Percentiles rank a stretch among this genome's conserved stretches.
These are phyloP conservation scores for Circinella minor DNA, from an alignment of 371 early-diverging fungal genomes.

Conservation along the genomic window DNA sequence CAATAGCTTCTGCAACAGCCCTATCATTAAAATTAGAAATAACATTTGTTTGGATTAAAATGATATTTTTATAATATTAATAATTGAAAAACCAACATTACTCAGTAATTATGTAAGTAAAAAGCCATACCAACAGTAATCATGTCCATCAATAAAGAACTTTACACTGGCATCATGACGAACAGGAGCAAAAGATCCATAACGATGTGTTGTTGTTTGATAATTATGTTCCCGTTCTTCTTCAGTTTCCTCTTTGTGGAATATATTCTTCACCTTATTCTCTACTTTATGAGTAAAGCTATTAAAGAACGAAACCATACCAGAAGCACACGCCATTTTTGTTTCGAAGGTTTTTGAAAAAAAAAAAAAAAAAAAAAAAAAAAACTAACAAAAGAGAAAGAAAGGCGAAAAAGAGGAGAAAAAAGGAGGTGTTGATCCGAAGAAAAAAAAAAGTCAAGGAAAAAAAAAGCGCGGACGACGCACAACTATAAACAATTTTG, in stretches of 20 bases:
- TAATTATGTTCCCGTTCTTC: conserved; percentile 38
- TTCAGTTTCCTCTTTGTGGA: conserved; percentile 23
- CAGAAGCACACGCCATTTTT: conserved; percentile 14
- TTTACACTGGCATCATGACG: conserved; percentile 69
- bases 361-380: background rate
- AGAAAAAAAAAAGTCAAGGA: background rate
- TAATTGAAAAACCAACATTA: no score
- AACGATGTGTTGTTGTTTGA: conserved; percentile 63
- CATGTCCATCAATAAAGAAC: conserved; percentile 84
- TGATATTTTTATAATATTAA: no score
- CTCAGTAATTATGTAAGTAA: no score
- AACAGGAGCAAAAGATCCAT: conserved; percentile 83
- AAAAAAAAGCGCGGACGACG: background rate
- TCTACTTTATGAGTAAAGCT: conserved; percentile 2
- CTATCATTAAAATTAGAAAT: conserved; percentile 13
- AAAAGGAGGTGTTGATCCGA: background rate
- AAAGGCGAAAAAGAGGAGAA: conserved; percentile 3
- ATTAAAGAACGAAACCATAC: conserved; percentile 6
- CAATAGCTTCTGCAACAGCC: conserved; percentile 81
- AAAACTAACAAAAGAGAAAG: background rate
- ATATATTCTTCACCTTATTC: conserved; percentile 32
- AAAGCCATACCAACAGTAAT: conserved; percentile 69
- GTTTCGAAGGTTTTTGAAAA: background rate
- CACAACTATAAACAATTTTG: conserved; percentile 3
- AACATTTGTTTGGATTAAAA: no score